These are phyloP conservation scores for Cruciata laevipes DNA, from an alignment of 257 asterid species.

Conservation along the genomic window DNA sequence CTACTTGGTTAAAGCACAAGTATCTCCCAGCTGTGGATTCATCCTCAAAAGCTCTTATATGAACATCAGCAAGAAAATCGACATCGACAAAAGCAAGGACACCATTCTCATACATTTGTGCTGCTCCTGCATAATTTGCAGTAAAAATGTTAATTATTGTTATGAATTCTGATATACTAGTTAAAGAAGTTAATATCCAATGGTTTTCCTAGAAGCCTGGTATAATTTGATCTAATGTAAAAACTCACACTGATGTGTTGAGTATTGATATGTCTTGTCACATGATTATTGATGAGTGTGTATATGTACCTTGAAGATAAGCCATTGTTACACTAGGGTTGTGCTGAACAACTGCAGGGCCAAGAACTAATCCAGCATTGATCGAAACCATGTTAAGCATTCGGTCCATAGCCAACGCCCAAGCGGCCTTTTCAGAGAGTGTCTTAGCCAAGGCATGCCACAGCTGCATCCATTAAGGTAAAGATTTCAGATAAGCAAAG, in stretches of 20 bases:
- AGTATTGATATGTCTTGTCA: too few relatives aligned
- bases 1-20: slow-evolving; percentile 35
- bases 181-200: too few relatives aligned
- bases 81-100: slow-evolving; percentile 36
- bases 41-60: slow-evolving; percentile 38
- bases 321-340: slow-evolving; percentile 32
- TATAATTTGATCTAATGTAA: too few relatives aligned
- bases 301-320: slow-evolving; percentile 35
- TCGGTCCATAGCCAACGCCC: slow-evolving; percentile 45
- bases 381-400: slow-evolving; percentile 38
- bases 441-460: slow-evolving; percentile 47
- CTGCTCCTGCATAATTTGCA: slow-evolving; percentile 19
- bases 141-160: not conserved
- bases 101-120: slow-evolving; percentile 41
- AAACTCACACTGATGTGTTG: too few relatives aligned
- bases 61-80: slow-evolving; percentile 38
- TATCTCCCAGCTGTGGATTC: slow-evolving; percentile 34
- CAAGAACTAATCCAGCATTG: slow-evolving; percentile 35
- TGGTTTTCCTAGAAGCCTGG: too few relatives aligned
- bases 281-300: too few relatives aligned
- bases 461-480: slow-evolving; percentile 21
- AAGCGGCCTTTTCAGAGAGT: slow-evolving; percentile 37
- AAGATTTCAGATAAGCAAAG: not conserved
- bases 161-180: not conserved
- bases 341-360: slow-evolving; percentile 35